Percentiles rank a stretch among this genome's conserved stretches.
phyloP scores from a whole-genome alignment of 73 alveolate species.

The Paramecium sonneborni region DNA sequence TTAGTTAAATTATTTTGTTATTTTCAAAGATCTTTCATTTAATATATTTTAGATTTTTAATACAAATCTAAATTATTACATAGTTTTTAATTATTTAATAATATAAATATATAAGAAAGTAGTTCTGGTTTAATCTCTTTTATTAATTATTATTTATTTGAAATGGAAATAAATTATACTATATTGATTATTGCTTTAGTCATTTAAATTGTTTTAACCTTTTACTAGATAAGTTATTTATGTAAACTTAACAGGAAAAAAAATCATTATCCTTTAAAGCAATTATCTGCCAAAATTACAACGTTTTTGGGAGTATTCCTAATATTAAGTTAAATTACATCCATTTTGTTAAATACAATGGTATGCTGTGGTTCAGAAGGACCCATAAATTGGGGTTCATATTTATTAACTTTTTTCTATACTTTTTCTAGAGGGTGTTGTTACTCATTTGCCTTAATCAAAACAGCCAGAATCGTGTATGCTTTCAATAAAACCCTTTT shows the following conservation, averaged over 20 bases:
- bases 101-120: no score
- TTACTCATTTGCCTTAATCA: background rate
- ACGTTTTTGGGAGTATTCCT: background rate
- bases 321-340: background rate
- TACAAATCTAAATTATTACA: no score
- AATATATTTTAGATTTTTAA: no score
- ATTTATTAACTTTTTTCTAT: background rate
- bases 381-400: no score
- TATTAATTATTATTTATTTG: no score
- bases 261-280: background rate
- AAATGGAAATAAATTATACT: no score
- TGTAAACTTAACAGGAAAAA: background rate
- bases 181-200: background rate
- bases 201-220: background rate
- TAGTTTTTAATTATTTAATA: no score
- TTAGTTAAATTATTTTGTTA: background rate
- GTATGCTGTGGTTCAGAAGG: no score
- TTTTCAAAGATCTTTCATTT: no score
- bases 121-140: no score
- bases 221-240: background rate
- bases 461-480: background rate
- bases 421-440: background rate
- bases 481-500: background rate
- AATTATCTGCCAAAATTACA: background rate
- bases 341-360: no score